Evolutionary conservation across 768 basidiomycete genomes (phyloP).

Genomic region (Pilatotrama ljubarskyi): DNA sequence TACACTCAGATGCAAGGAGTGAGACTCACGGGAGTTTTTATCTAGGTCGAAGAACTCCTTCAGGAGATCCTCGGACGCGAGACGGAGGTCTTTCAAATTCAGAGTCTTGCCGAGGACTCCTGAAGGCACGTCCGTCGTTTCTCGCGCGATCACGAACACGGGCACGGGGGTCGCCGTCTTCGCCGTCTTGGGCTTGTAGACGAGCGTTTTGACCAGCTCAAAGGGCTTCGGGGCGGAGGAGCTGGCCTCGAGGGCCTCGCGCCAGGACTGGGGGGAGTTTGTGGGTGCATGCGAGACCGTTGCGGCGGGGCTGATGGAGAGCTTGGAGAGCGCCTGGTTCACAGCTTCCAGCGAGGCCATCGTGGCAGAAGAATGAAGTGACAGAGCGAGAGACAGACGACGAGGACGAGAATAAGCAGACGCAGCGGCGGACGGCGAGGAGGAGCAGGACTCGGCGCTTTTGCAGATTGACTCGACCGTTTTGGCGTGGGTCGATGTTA

Average conservation of each 20-base stretch:
- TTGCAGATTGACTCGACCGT: slow-evolving; percentile 28
- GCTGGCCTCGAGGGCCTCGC: slow-evolving; percentile 60
- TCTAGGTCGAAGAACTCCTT: slow-evolving; percentile 80
- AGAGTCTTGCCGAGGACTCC: slow-evolving; percentile 75
- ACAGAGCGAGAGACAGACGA: background rate
- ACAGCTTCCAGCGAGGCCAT: slow-evolving; percentile 40
- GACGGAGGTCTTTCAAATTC: slow-evolving; percentile 81
- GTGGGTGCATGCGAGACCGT: slow-evolving; percentile 59
- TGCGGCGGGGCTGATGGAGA: slow-evolving; percentile 57
- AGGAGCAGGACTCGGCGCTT: slow-evolving; percentile 13
- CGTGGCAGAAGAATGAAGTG: slow-evolving; percentile 22
- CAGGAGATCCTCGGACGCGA: slow-evolving; percentile 85
- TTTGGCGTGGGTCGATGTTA: slow-evolving; percentile 23
- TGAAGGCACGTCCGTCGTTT: slow-evolving; percentile 82
- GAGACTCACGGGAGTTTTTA: slow-evolving; percentile 79
- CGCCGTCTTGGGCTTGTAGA: slow-evolving; percentile 97
- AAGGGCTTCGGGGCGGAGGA: slow-evolving; percentile 56
- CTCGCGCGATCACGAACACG: slow-evolving; percentile 83
- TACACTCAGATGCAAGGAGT: background rate
- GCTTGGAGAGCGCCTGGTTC: slow-evolving; percentile 45
- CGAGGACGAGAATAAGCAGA: background rate
- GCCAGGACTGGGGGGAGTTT: slow-evolving; percentile 76
- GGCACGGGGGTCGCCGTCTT: slow-evolving; percentile 83
- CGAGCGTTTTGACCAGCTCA: slow-evolving; percentile 82
- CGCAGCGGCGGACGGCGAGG: background rate